These are phyloP conservation scores for Mallotus nudiflorus DNA, from an alignment of 345 rosid genomes.

Conservation along the genomic window DNA sequence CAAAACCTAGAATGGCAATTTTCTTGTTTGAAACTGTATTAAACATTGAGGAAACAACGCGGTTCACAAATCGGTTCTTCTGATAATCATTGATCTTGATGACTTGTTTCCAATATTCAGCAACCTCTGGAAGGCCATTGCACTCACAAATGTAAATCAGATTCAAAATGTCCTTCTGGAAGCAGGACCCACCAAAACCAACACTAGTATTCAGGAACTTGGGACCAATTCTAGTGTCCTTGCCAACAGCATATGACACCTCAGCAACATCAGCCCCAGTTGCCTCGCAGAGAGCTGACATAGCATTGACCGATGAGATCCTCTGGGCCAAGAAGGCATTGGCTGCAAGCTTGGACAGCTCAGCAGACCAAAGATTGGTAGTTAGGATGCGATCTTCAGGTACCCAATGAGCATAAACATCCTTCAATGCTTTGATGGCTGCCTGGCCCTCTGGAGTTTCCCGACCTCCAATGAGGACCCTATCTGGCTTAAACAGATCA, in stretches of 20 bases:
- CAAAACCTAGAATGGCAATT: conserved; percentile 78
- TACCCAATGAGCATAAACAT: conserved; percentile 83
- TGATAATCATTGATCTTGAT: conserved; percentile 92
- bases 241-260: conserved; percentile 79
- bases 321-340: no score
- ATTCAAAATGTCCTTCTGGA: conserved; percentile 83
- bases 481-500: conserved; percentile 74
- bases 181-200: no score
- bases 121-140: conserved; percentile 90
- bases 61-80: conserved; percentile 84
- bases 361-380: conserved; percentile 95
- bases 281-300: no score
- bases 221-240: conserved; percentile 76
- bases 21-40: conserved; percentile 83
- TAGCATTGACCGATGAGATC: no score
- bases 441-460: conserved; percentile 85
- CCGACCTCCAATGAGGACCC: conserved; percentile 90
- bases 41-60: conserved; percentile 83
- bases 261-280: conserved; percentile 71
- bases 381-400: conserved; percentile 75
- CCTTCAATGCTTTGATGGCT: conserved; percentile 76
- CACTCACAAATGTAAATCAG: conserved; percentile 92
- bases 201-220: conserved; percentile 88
- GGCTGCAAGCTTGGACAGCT: conserved; percentile 93
- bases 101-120: conserved; percentile 95